Percentiles rank a stretch among this genome's conserved stretches.
Evolutionary conservation across 2,329 filamentous ascomycete genomes (phyloP).

Genomic region (Boeremia exigua): DNA sequence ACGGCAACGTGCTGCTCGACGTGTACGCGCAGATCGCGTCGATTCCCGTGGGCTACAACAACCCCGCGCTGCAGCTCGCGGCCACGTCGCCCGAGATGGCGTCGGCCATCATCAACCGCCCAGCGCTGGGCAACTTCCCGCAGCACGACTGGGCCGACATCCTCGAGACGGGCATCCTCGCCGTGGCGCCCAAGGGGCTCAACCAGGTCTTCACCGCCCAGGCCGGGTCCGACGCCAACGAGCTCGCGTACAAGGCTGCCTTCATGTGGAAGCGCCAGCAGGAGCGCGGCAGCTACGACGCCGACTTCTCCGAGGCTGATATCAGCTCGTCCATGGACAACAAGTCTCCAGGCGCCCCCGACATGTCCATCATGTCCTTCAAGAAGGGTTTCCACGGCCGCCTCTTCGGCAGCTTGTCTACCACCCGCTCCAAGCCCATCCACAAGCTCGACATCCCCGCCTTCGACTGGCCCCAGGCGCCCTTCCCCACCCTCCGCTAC

Average conservation of each 20-base stretch:
- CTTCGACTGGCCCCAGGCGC: constrained; percentile 92
- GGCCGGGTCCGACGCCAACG: constrained; percentile 90
- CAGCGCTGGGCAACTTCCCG: constrained; percentile 90
- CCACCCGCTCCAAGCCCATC: constrained; percentile 89
- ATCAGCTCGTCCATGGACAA: constrained; percentile 79
- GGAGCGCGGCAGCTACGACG: constrained; percentile 77
- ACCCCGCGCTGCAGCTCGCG: constrained; percentile 73
- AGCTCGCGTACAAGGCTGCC: constrained; percentile 92
- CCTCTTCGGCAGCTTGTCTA: constrained; percentile 84
- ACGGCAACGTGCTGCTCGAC: constrained; percentile 75
- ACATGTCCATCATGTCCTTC: constrained; percentile 88
- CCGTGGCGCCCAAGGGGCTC: constrained; percentile 80
- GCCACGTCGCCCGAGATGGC: constrained; percentile 80
- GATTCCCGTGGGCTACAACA: constrained; percentile 92
- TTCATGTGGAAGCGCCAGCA: constrained; percentile 90
- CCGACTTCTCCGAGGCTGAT: constrained; percentile 82
- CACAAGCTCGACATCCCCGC: constrained; percentile 95
- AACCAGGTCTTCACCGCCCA: constrained; percentile 91
- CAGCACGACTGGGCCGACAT: constrained; percentile 82
- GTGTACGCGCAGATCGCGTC: constrained; percentile 91
- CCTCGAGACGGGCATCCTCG: constrained; percentile 79
- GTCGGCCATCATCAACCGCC: constrained; percentile 82
- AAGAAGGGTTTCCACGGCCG: constrained; percentile 88
- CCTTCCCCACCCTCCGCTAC: constrained; percentile 86
- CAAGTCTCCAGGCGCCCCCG: constrained; percentile 75